A percentile compares a stretch with the other conserved stretches of the same genome.
These are phyloP conservation scores for Panus rudis DNA, from an alignment of 768 basidiomycete genomes.

Conservation along the genomic window DNA sequence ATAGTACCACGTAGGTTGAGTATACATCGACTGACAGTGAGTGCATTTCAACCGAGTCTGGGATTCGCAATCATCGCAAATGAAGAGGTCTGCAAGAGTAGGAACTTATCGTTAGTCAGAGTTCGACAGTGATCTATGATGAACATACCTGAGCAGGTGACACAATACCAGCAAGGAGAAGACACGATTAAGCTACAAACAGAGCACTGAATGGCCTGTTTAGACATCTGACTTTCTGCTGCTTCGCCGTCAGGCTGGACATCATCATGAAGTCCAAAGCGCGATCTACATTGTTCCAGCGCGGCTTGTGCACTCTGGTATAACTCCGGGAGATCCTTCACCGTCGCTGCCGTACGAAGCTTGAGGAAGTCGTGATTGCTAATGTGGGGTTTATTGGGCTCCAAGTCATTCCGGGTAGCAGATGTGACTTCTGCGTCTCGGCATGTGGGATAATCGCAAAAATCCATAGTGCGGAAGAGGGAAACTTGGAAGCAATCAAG, in stretches of 20 bases:
- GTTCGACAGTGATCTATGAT: background rate
- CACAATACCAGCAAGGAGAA: constrained; percentile 9
- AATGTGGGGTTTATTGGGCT: constrained; percentile 16
- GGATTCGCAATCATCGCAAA: constrained; percentile 12
- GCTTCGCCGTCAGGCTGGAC: background rate
- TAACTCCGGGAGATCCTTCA: constrained; percentile 12
- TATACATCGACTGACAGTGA: constrained; percentile 1
- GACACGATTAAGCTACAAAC: constrained; percentile 1
- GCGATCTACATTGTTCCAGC: constrained; percentile 6
- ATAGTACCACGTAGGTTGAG: constrained; percentile 8
- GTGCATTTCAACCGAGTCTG: constrained; percentile 3
- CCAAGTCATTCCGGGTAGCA: constrained; percentile 9
- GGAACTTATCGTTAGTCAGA: background rate
- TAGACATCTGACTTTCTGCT: background rate
- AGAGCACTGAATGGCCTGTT: constrained; percentile 2
- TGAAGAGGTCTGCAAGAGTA: constrained; percentile 3
- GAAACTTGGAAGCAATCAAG: constrained; percentile 19
- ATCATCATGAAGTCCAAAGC: constrained; percentile 1
- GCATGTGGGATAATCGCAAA: constrained; percentile 23
- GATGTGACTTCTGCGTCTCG: constrained; percentile 2
- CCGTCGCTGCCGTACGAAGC: constrained; percentile 15
- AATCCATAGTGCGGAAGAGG: constrained; percentile 18
- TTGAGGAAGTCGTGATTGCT: constrained; percentile 27
- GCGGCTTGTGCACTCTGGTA: constrained; percentile 18
- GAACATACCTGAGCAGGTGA: constrained; percentile 1